phyloP scores from a whole-genome alignment of 2,329 filamentous ascomycete species.

The Ustulina deusta region DNA sequence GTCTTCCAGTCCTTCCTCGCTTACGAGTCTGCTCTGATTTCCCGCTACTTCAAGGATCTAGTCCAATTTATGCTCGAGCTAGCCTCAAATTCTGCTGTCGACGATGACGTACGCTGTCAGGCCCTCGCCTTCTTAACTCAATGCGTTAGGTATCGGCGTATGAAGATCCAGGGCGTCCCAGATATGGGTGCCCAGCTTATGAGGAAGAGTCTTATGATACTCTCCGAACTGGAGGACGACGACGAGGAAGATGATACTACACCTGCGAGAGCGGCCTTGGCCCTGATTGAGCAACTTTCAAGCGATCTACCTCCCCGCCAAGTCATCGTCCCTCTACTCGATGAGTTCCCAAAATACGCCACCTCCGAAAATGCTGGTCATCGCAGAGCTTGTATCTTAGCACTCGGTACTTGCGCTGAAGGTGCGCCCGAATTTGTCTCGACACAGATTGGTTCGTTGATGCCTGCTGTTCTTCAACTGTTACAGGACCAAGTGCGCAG shows the following conservation, averaged over 20 bases:
- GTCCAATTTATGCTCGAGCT: slow-evolving; percentile 95
- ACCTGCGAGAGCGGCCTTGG: slow-evolving; percentile 85
- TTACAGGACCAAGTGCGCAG: slow-evolving; percentile 85
- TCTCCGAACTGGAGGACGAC: slow-evolving; percentile 86
- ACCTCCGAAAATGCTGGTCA: slow-evolving; percentile 78
- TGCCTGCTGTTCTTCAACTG: slow-evolving; percentile 85
- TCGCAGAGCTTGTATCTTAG: slow-evolving; percentile 90
- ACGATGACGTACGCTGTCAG: slow-evolving; percentile 89
- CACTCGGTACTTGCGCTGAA: slow-evolving; percentile 93
- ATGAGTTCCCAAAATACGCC: slow-evolving; percentile 86
- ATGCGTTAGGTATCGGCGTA: slow-evolving; percentile 88
- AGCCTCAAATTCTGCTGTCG: slow-evolving; percentile 77
- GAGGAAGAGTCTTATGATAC: slow-evolving; percentile 86
- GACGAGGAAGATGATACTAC: slow-evolving; percentile 87
- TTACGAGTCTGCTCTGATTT: slow-evolving; percentile 86
- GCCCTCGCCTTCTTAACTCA: slow-evolving; percentile 95
- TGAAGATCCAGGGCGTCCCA: slow-evolving; percentile 93
- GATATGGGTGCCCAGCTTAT: slow-evolving; percentile 88
- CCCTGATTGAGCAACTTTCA: slow-evolving; percentile 88
- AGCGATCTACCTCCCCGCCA: slow-evolving; percentile 91
- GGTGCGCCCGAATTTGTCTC: slow-evolving; percentile 97
- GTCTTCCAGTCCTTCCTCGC: slow-evolving; percentile 96
- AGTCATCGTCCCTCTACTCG: slow-evolving; percentile 91
- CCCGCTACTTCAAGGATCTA: slow-evolving; percentile 87
- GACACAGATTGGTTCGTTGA: slow-evolving; percentile 86